Conservation (phyloP, 2,329 filamentous ascomycete genomes). For the Epichloe brachyelytri region DNA sequence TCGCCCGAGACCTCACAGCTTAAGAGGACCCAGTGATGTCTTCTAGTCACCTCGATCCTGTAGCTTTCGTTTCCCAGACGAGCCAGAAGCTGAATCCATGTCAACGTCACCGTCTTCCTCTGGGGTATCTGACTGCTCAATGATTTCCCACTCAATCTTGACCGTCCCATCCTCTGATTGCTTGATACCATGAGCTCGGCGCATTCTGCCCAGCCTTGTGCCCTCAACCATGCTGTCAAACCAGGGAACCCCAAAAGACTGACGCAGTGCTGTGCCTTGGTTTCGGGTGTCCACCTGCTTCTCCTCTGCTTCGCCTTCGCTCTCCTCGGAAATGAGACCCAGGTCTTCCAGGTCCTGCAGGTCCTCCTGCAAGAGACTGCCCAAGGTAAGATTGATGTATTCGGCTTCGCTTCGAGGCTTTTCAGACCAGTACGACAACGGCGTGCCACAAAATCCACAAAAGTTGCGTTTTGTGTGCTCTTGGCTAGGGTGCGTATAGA, state of each 20-base stretch:
- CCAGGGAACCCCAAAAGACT: slow-evolving; percentile 69
- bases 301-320: slow-evolving; percentile 16
- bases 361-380: slow-evolving; percentile 59
- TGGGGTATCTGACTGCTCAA: slow-evolving; percentile 50
- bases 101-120: slow-evolving; percentile 23
- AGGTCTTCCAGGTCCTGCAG: slow-evolving; percentile 61
- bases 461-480: slow-evolving; percentile 59
- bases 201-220: slow-evolving; percentile 56
- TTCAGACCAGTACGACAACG: slow-evolving; percentile 74
- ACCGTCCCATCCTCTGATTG: slow-evolving; percentile 49
- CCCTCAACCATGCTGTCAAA: slow-evolving; percentile 72
- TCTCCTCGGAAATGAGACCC: slow-evolving; percentile 49
- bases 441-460: slow-evolving; percentile 85
- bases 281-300: slow-evolving; percentile 1
- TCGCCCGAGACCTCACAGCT: not conserved
- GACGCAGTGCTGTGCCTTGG: slow-evolving; percentile 22
- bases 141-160: slow-evolving; percentile 70
- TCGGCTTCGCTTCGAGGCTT: slow-evolving; percentile 56
- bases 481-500: slow-evolving; percentile 48
- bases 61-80: slow-evolving; percentile 40
- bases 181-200: slow-evolving; percentile 42
- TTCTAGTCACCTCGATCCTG: slow-evolving; percentile 24
- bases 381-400: slow-evolving; percentile 71
- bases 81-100: slow-evolving; percentile 18
- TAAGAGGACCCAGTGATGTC: not conserved